Evolutionary conservation across 306 rosid genomes (phyloP).

Genomic region (Begonia loranthoides): DNA sequence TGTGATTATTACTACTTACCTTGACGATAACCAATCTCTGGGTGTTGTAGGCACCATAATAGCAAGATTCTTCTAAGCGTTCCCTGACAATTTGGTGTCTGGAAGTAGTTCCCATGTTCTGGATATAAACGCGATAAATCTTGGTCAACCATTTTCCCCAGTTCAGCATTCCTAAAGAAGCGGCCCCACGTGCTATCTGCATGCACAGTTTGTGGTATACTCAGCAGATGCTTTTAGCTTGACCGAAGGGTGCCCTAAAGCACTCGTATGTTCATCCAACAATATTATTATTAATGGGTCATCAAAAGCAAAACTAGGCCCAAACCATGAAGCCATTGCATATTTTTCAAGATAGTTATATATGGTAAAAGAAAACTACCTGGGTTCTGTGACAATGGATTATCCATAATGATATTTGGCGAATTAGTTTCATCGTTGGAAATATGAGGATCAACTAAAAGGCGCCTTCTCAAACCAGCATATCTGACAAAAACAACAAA

Average conservation of each 20-base stretch:
- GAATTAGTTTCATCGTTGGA: conserved; percentile 52
- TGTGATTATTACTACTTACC: conserved; percentile 30
- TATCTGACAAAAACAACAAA: conserved; percentile 31
- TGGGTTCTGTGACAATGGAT: conserved; percentile 96
- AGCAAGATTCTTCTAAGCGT: conserved; percentile 76
- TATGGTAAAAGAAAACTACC: conserved; percentile 23
- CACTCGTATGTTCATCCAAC: too few relatives aligned
- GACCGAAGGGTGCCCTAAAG: too few relatives aligned
- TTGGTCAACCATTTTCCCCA: conserved; percentile 96
- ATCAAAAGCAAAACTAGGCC: too few relatives aligned
- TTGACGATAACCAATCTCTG: conserved; percentile 87
- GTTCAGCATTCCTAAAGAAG: conserved; percentile 82
- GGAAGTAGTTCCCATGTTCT: conserved; percentile 93
- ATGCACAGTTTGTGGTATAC: conserved; percentile 11
- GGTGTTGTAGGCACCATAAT: conserved; percentile 88
- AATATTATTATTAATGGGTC: too few relatives aligned
- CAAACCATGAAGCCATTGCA: too few relatives aligned
- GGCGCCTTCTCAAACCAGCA: conserved; percentile 82
- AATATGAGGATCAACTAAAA: conserved; percentile 77
- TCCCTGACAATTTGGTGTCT: conserved; percentile 89
- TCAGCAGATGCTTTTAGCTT: not conserved
- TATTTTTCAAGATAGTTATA: too few relatives aligned
- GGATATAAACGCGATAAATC: conserved; percentile 95
- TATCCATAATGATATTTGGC: conserved; percentile 63
- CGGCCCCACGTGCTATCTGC: conserved; percentile 99